Evolutionary conservation across 2,329 filamentous ascomycete species (phyloP), one percentile per base, ranked within the genome.

Genomic region (Fusarium sp.): DNA sequence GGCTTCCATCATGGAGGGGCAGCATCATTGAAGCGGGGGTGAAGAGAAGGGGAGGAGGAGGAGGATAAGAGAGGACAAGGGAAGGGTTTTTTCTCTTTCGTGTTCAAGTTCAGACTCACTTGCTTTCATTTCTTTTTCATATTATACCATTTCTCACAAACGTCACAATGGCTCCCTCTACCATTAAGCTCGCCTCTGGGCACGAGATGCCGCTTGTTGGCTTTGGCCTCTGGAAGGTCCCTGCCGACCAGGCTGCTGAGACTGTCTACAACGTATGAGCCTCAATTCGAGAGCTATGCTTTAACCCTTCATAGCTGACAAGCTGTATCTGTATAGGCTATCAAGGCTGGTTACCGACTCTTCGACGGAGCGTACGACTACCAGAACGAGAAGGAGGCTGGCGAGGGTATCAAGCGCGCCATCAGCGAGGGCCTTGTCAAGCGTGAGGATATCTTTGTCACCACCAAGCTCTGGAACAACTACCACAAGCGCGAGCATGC

Each of bases 381-480:
- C 78, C 85, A 86, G 64, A 94, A 92, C 66, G 92, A 93, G 80
- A 86, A 86, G 63, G 90, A 92, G 62, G 91, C 92, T 0, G 92
- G 91, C 14, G 83, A 86, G 72, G 92, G 89, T 22, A 89, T 93
- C 78, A 88, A 86, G 74, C 87, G 82, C 46, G 87, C 87, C 55
- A 87, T 89, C 75, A 78, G 79, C 9, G 86, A 91, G 70, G 89
- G 89, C 35, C 87, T 91, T 55, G 86, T 93, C 12, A 90, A 91
- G 59, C 82, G 93, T 66, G 91, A 93, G 83, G 94, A 97, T 35
- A 91, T 97, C 80, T 97, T 97, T 88, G 89, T 97, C 80, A 93
- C 95, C 72, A 94, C 92, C 82, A 97, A 97, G 87, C 91, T 97
- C 59, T 97, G 94, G 94, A 95, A 95, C 86, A 91, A 91, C 79